Percentiles rank a stretch among this genome's conserved stretches.
Conservation (phyloP, 2,329 filamentous ascomycete genomes). For the Monosporascus cannonballus region DNA sequence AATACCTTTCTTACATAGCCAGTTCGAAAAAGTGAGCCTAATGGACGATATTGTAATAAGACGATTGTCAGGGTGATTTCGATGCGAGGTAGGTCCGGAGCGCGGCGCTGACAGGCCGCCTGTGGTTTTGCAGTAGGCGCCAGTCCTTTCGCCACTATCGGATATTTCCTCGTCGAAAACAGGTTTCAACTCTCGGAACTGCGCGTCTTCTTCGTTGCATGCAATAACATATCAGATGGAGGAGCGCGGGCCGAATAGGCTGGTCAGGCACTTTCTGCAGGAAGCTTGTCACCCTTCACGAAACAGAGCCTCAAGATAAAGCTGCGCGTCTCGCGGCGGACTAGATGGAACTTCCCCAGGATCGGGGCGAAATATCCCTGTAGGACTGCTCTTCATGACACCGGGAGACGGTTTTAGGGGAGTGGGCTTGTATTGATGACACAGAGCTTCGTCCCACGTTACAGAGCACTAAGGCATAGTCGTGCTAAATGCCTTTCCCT, state of each 20-base stretch:
- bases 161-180: neutral
- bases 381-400: neutral
- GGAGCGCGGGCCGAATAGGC: neutral
- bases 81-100: neutral
- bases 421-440: slow-evolving; percentile 12
- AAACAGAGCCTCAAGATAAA: neutral
- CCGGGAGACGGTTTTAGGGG: slow-evolving; percentile 3
- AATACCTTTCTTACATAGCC: neutral
- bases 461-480: slow-evolving; percentile 14
- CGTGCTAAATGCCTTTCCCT: neutral
- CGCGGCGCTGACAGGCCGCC: neutral
- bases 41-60: neutral
- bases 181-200: neutral
- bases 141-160: neutral
- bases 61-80: neutral
- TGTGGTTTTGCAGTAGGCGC: neutral
- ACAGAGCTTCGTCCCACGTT: slow-evolving; percentile 21
- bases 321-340: neutral
- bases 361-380: neutral
- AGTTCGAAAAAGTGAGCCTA: no score
- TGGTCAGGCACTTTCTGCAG: neutral
- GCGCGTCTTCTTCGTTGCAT: neutral
- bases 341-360: neutral
- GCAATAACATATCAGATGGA: neutral
- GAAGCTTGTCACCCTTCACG: neutral